These are phyloP conservation scores for Backusella parvicylindrica DNA, from an alignment of 192 early-diverging fungal species.

Conservation along the genomic window DNA sequence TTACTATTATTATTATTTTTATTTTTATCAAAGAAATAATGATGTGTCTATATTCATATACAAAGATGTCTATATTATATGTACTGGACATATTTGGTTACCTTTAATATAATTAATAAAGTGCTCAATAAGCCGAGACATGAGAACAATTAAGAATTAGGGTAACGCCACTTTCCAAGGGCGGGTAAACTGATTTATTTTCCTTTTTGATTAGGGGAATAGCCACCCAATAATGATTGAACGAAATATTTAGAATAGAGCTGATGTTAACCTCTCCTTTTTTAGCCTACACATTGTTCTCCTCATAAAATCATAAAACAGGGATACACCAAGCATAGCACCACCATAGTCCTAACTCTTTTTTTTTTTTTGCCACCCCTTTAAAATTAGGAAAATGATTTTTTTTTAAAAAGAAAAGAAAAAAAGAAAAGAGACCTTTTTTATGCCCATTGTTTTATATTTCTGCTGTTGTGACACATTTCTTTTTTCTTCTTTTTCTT, in stretches of 20 bases:
- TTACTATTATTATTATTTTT: background rate
- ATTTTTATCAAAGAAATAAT: background rate
- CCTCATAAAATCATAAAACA: background rate
- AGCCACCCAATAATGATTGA: background rate
- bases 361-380: slow-evolving; percentile 1
- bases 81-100: background rate
- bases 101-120: slow-evolving; percentile 1
- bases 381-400: background rate
- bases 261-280: slow-evolving; percentile 8
- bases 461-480: background rate
- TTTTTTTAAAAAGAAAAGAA: background rate
- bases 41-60: too few relatives aligned
- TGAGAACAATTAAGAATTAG: background rate
- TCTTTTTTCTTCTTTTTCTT: background rate
- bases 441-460: background rate
- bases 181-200: background rate
- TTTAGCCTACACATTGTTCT: background rate
- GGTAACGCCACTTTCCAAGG: slow-evolving; percentile 2
- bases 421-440: background rate
- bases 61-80: background rate
- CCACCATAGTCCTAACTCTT: background rate
- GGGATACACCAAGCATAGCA: background rate
- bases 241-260: slow-evolving; percentile 8
- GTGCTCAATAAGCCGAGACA: background rate
- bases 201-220: background rate